A percentile compares a stretch with the other conserved stretches of the same genome.
Evolutionary conservation across 2,329 filamentous ascomycete species (phyloP).

Genomic region (Penicillium sp.): DNA sequence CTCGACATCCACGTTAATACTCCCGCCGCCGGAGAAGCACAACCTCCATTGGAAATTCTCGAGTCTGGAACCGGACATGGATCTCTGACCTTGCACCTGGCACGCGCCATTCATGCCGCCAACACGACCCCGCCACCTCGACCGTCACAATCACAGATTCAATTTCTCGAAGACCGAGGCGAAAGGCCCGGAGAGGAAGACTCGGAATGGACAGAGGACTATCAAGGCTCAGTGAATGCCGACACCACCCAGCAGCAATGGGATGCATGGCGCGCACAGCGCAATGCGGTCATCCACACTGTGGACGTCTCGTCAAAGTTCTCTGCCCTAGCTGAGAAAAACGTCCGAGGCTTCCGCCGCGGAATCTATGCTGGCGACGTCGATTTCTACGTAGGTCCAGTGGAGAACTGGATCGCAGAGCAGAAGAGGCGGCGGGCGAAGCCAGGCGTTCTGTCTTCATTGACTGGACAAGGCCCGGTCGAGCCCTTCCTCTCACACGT

Average conservation of each 20-base stretch:
- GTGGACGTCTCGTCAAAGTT: constrained; percentile 64
- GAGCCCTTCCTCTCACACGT: constrained; percentile 68
- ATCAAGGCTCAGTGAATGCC: background rate
- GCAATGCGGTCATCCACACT: constrained; percentile 70
- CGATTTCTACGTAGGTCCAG: constrained; percentile 69
- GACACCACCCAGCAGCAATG: constrained; percentile 36
- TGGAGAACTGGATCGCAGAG: constrained; percentile 60
- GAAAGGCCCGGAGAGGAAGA: constrained; percentile 23
- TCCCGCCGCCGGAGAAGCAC: constrained; percentile 30
- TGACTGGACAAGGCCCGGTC: constrained; percentile 16
- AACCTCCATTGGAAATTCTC: constrained; percentile 65
- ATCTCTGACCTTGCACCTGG: constrained; percentile 70
- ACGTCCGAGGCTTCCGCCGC: constrained; percentile 64
- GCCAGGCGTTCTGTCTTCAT: constrained; percentile 19
- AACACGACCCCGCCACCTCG: constrained; percentile 56
- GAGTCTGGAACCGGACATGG: constrained; percentile 86
- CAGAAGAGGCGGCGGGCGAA: constrained; percentile 46
- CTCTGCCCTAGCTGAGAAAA: constrained; percentile 61
- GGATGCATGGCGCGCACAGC: constrained; percentile 49
- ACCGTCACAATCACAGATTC: constrained; percentile 35
- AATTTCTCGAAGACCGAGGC: constrained; percentile 28
- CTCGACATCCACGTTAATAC: constrained; percentile 67
- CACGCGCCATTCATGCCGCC: constrained; percentile 70
- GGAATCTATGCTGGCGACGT: constrained; percentile 68
- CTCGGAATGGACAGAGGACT: constrained; percentile 15